Conservation (phyloP, 495 filamentous ascomycete species). For the Lasiosphaeria hispida region DNA sequence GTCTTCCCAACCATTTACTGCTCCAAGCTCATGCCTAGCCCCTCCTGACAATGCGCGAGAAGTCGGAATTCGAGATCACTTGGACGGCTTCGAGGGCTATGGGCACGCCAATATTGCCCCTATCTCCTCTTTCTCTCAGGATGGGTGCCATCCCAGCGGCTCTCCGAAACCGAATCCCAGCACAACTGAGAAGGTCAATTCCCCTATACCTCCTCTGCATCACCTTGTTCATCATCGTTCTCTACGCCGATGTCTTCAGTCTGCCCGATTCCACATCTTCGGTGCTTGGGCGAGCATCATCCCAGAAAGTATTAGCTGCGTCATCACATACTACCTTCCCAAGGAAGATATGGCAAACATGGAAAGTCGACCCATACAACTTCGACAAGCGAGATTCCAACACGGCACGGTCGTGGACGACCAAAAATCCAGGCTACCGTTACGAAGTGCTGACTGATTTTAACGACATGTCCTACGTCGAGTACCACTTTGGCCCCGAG, state of each 20-base stretch:
- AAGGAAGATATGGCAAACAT: conserved; percentile 59
- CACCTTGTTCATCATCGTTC: conserved; percentile 32
- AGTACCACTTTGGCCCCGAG: conserved; percentile 50
- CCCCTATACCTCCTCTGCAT: conserved; percentile 26
- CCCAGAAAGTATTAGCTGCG: conserved; percentile 3
- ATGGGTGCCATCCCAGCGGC: conserved; percentile 21
- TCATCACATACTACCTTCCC: conserved; percentile 15
- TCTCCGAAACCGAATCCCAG: conserved; percentile 31
- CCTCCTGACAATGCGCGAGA: not conserved
- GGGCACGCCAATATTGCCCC: conserved; percentile 24
- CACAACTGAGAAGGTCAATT: conserved; percentile 30
- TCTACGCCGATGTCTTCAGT: conserved; percentile 35
- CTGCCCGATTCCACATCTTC: not conserved
- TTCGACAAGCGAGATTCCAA: conserved; percentile 53
- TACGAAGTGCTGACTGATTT: conserved; percentile 63
- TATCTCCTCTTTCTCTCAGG: conserved; percentile 25
- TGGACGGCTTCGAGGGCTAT: conserved; percentile 17
- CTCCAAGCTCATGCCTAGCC: not conserved
- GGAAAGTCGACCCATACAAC: conserved; percentile 55
- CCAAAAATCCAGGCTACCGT: conserved; percentile 53
- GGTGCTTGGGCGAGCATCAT: conserved; percentile 2
- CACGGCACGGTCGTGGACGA: conserved; percentile 53
- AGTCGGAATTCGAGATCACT: conserved; percentile 6
- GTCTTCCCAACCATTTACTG: not conserved
- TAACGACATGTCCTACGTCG: conserved; percentile 56